These are phyloP conservation scores for Santalum album DNA, from an alignment of 164 flowering plant genomes.

Conservation along the genomic window DNA sequence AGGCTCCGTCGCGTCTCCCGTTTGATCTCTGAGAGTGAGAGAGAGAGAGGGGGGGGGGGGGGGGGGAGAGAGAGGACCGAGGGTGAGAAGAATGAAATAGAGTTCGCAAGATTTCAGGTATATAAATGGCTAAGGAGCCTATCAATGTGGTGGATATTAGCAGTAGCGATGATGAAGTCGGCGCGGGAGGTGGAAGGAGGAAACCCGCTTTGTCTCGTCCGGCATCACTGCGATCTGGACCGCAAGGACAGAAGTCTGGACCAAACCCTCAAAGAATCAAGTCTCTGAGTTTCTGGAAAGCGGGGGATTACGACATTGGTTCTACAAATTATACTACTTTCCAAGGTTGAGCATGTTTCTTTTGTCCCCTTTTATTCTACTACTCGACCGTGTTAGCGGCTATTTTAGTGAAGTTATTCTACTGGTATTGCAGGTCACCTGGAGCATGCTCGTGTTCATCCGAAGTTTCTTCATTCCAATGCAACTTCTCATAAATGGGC, in stretches of 20 bases:
- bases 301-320: conserved; percentile 41
- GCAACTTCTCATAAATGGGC: conserved; percentile 97
- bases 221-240: not conserved
- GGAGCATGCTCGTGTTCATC: conserved; percentile 85
- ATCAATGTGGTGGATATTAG: conserved; percentile 23
- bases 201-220: not conserved
- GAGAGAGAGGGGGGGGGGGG: too few species aligned
- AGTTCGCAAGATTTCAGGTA: too few species aligned
- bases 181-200: not conserved
- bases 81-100: too few species aligned
- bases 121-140: not conserved
- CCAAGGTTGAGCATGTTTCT: conserved; percentile 21
- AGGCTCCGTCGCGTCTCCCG: too few species aligned
- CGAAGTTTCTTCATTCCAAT: conserved; percentile 88
- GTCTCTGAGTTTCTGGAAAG: conserved; percentile 78
- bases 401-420: not conserved
- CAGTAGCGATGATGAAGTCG: conserved; percentile 42
- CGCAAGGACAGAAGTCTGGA: too few species aligned
- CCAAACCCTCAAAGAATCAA: conserved; percentile 14
- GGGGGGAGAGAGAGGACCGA: too few species aligned
- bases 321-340: conserved; percentile 12
- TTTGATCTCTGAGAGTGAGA: too few species aligned
- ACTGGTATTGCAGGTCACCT: conserved; percentile 33
- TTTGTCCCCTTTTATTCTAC: not conserved
- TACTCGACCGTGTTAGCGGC: not conserved